Evolutionary conservation across 305 asterid genomes (phyloP).

Genomic region (Rubia peregrina): DNA sequence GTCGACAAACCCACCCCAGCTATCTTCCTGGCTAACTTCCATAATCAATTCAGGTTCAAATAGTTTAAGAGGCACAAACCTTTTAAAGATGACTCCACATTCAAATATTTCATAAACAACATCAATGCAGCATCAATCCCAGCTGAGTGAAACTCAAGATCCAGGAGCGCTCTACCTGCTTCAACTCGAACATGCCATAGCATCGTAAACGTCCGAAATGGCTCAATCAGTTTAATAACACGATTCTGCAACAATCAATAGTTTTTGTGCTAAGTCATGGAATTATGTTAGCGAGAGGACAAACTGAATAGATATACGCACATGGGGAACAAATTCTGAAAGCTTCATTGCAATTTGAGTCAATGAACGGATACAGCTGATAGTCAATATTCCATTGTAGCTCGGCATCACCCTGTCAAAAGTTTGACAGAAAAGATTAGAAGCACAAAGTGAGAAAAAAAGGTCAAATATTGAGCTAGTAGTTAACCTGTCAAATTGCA

Average conservation of each 20-base stretch:
- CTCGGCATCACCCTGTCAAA: constrained; percentile 90
- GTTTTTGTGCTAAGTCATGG: constrained; percentile 32
- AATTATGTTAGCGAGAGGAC: constrained; percentile 13
- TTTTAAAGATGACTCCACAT: constrained; percentile 70
- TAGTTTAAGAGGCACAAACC: constrained; percentile 38
- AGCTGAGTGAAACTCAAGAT: constrained; percentile 74
- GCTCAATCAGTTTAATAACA: constrained; percentile 58
- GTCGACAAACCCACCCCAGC: neutral
- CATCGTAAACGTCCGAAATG: constrained; percentile 47
- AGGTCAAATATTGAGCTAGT: constrained; percentile 17
- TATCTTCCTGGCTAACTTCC: neutral
- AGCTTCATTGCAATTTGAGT: constrained; percentile 84
- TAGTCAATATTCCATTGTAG: constrained; percentile 85
- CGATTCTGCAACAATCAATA: constrained; percentile 52
- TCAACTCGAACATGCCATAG: constrained; percentile 71
- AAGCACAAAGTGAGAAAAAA: constrained; percentile 8
- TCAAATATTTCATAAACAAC: constrained; percentile 61
- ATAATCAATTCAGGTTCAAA: constrained; percentile 6
- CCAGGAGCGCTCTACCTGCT: constrained; percentile 83
- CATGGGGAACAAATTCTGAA: constrained; percentile 80
- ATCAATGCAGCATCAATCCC: constrained; percentile 78
- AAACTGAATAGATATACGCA: constrained; percentile 31
- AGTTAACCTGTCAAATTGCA: constrained; percentile 90
- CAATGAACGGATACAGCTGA: constrained; percentile 75
- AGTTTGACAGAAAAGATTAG: constrained; percentile 17